Percentiles rank a stretch among this genome's conserved stretches.
phyloP scores from a whole-genome alignment of 768 basidiomycete genomes.

The Lactarius psammicola region DNA sequence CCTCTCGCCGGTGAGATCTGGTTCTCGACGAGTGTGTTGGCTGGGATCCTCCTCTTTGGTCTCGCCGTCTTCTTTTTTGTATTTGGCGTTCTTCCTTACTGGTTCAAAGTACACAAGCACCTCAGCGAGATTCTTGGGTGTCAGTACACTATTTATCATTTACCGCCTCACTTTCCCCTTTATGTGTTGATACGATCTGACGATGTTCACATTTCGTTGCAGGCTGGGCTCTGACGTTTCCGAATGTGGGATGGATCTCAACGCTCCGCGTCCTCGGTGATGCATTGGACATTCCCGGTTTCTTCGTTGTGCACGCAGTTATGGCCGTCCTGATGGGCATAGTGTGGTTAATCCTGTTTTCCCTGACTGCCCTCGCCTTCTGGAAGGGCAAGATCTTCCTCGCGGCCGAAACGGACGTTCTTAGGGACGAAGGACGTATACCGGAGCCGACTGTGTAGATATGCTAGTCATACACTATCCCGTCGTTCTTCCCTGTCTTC shows the following conservation, averaged over 20 bases:
- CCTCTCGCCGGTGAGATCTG: constrained; percentile 45
- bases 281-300: constrained; percentile 41
- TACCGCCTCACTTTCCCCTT: not conserved
- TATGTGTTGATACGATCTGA: constrained; percentile 2
- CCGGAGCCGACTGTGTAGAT: constrained; percentile 9
- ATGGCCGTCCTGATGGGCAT: constrained; percentile 43
- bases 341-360: constrained; percentile 44
- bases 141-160: constrained; percentile 26
- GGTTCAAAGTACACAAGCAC: constrained; percentile 49
- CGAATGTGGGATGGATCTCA: constrained; percentile 50
- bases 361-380: constrained; percentile 43
- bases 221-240: constrained; percentile 50
- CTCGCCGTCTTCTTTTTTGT: constrained; percentile 48
- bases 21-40: constrained; percentile 44
- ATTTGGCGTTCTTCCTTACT: constrained; percentile 46
- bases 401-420: constrained; percentile 43
- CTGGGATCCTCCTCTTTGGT: constrained; percentile 44
- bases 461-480: not conserved
- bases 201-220: not conserved
- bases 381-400: constrained; percentile 45
- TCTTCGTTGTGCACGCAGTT: constrained; percentile 41
- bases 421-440: constrained; percentile 36
- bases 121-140: constrained; percentile 49
- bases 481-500: not conserved
- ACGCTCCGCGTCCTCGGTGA: constrained; percentile 43